phyloP scores from a whole-genome alignment of 768 basidiomycete genomes.

The Rhodotorula graminis region DNA sequence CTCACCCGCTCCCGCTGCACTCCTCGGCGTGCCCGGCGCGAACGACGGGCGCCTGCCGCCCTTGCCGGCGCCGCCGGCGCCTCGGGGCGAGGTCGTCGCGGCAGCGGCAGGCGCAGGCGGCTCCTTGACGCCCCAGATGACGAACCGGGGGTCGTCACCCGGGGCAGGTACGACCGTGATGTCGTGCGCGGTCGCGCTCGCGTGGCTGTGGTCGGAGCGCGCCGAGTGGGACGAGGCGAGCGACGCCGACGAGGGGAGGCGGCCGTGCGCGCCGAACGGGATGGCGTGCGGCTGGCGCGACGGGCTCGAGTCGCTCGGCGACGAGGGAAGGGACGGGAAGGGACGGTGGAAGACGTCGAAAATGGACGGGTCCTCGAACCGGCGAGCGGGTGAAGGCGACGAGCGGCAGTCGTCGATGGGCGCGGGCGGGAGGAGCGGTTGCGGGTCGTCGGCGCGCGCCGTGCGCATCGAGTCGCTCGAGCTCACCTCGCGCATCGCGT shows the following conservation, averaged over 20 bases:
- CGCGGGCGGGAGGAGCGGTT: neutral
- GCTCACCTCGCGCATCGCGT: conserved; percentile 31
- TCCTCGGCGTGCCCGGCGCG: too few species aligned
- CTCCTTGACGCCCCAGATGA: conserved; percentile 73
- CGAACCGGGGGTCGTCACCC: conserved; percentile 81
- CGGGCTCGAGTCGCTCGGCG: neutral
- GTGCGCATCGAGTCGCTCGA: conserved; percentile 36
- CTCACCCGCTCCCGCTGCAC: neutral
- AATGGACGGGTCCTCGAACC: conserved; percentile 36
- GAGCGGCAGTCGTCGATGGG: neutral
- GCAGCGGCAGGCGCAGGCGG: neutral
- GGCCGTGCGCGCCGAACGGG: conserved; percentile 18
- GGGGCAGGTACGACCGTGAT: conserved; percentile 31
- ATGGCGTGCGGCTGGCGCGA: neutral
- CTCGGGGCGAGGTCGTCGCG: too few species aligned
- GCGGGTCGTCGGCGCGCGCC: conserved; percentile 21
- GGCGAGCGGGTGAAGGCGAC: neutral
- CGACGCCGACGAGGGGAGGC: conserved; percentile 15
- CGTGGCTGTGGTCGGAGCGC: neutral
- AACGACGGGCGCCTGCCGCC: too few species aligned
- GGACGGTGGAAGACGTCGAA: conserved; percentile 40
- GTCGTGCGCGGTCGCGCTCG: conserved; percentile 19
- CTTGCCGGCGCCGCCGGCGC: too few species aligned
- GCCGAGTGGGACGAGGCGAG: conserved; percentile 15
- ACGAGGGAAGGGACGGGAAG: neutral